Base-by-base conservation (phyloP, 139 green algal genomes). In the Volvox reticuliferus region DNA sequence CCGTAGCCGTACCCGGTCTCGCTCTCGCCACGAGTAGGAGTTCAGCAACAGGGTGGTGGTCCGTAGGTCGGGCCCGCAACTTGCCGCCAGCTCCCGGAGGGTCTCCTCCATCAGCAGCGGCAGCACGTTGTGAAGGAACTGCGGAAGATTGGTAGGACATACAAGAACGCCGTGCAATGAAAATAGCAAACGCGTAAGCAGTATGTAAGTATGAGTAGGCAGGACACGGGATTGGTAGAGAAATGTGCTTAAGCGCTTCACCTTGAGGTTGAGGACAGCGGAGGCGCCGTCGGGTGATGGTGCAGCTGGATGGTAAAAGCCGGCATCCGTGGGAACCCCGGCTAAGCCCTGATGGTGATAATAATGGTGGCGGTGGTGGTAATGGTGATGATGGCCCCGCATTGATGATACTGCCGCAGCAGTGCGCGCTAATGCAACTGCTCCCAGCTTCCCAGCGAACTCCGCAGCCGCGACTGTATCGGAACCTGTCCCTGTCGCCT, bases 11-110 rank as follows among this genome's bases (percentile, higher is more conserved):
- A 22, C 62, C 19, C n/a, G 18, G 20, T 12, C 65, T 36, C 30
- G 82, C 82, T 88, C 63, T 37, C 5, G 35, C 84, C 68, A 26
- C 32, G 30, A 32, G 69, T 89, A 89, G 1, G 69, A 17, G 69
- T 82, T 89, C 36, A 89, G 37, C 37, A 89, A n/a, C 37, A 89
- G 28, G 0, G 85, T 82, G 69, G 69, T 82, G 69, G 85, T 89
- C 26, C 44, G 85, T 36, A 89, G 69, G 37, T 55, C 85, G 28
- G 85, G 85, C 9, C 85, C 85, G 69, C 69, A 82, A 68, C 85
- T 89, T 69, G n/a, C 33, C 13, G 37, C 44, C 26, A 89, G 69
- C 69, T 82, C 37, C 24, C 28, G 36, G 37, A 89, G 85, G 18
- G 36, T 35, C 5, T 32, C 32, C 69, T 82, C 85, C 68, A 89